Evolutionary conservation across 257 asterid species (phyloP).

Genomic region (Forsythia viridissima): DNA sequence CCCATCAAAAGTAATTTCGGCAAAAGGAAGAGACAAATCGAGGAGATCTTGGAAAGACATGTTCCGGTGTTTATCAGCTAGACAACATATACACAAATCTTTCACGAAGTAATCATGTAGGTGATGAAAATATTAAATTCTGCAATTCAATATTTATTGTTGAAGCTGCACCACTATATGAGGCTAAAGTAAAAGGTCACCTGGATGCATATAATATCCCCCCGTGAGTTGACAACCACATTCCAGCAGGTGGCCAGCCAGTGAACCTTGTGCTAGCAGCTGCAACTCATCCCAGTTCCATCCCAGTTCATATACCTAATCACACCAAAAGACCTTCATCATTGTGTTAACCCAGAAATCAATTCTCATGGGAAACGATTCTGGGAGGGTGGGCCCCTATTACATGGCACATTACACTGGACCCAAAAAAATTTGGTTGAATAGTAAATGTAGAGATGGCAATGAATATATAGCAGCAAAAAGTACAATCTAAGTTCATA

Average conservation of each 20-base stretch:
- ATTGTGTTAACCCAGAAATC: slow-evolving; percentile 13
- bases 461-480: slow-evolving; percentile 3
- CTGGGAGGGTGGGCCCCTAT: neutral
- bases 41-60: slow-evolving; percentile 75
- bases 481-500: slow-evolving; percentile 30
- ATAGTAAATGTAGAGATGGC: neutral
- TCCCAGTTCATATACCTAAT: slow-evolving; percentile 88
- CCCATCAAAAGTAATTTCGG: slow-evolving; percentile 78
- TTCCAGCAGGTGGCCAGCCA: slow-evolving; percentile 94
- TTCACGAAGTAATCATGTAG: slow-evolving; percentile 8
- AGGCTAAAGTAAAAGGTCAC: slow-evolving; percentile 35
- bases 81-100: slow-evolving; percentile 12
- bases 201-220: slow-evolving; percentile 98
- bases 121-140: slow-evolving; percentile 13
- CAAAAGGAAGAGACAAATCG: slow-evolving; percentile 85
- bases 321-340: slow-evolving; percentile 28
- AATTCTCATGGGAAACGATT: slow-evolving; percentile 7
- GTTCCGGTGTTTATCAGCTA: slow-evolving; percentile 82
- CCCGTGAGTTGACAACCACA: slow-evolving; percentile 99
- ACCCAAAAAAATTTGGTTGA: slow-evolving; percentile 14
- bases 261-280: slow-evolving; percentile 89
- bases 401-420: slow-evolving; percentile 14
- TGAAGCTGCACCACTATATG: neutral
- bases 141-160: slow-evolving; percentile 15
- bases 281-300: slow-evolving; percentile 93